Evolutionary conservation across 176 grass and related monocot species (phyloP).

Genomic region (Carex cristatella): DNA sequence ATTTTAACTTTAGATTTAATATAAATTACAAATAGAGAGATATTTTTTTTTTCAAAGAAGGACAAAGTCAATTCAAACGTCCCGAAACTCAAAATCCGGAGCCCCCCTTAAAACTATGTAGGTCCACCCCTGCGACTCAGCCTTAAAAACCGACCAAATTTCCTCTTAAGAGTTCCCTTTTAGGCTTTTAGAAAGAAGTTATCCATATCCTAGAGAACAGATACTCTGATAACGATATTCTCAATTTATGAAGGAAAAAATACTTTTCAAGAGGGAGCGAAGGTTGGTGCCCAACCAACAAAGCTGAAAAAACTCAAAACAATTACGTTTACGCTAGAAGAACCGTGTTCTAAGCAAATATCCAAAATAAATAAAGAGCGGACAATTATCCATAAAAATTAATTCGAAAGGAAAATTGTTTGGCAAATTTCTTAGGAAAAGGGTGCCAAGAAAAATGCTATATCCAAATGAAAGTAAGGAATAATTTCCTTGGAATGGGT

Average conservation of each 20-base stretch:
- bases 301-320: neutral
- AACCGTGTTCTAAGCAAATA: neutral
- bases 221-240: neutral
- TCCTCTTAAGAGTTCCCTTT: neutral
- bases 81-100: too few species aligned
- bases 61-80: too few species aligned
- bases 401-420: too few species aligned
- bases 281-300: neutral
- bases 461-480: neutral
- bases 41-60: too few species aligned
- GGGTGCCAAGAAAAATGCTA: neutral
- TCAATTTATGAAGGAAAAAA: neutral
- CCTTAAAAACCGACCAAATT: neutral
- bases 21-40: too few species aligned
- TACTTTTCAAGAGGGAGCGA: neutral
- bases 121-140: neutral
- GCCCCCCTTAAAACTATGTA: too few species aligned
- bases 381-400: neutral
- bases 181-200: neutral
- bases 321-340: neutral
- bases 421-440: neutral
- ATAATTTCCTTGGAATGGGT: neutral
- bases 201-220: neutral
- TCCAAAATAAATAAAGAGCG: neutral
- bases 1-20: too few species aligned